Percentiles rank a stretch among this genome's conserved stretches.
Conservation (phyloP, 139 green algal genomes). For the Microglena sp. region DNA sequence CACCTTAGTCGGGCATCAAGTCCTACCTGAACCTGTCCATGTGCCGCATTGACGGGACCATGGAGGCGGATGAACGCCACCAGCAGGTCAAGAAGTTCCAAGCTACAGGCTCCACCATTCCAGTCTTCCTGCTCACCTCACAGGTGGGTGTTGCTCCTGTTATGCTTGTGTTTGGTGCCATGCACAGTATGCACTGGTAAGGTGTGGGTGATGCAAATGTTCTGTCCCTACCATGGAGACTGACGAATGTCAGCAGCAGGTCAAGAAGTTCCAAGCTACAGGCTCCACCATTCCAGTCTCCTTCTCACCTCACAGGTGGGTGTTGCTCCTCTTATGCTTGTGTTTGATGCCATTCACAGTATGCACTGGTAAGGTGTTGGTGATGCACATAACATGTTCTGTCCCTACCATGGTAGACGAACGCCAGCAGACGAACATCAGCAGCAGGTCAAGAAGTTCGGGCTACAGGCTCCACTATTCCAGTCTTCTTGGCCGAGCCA, state of each 20-base stretch:
- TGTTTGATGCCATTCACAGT: background rate
- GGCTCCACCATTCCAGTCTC: background rate
- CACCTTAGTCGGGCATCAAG: no score
- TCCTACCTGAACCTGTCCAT: no score
- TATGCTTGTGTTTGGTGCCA: background rate
- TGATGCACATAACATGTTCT: no score
- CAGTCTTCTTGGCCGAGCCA: conserved; percentile 55
- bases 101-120: conserved; percentile 37
- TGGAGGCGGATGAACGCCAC: conserved; percentile 53
- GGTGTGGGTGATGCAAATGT: no score
- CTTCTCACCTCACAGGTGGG: conserved; percentile 76
- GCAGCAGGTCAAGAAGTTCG: no score
- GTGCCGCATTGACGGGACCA: conserved; percentile 76
- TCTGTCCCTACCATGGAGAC: no score
- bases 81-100: conserved; percentile 67
- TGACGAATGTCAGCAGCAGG: no score
- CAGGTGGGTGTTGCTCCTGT: conserved; percentile 47
- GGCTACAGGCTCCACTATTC: background rate
- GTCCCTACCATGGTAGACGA: no score
- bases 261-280: background rate
- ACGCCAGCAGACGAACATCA: no score
- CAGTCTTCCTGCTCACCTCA: conserved; percentile 85
- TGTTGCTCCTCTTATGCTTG: background rate
- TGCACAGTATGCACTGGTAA: no score
- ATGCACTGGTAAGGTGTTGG: no score